phyloP scores from a whole-genome alignment of 768 basidiomycete species.

The Pulveroboletus sp. region DNA sequence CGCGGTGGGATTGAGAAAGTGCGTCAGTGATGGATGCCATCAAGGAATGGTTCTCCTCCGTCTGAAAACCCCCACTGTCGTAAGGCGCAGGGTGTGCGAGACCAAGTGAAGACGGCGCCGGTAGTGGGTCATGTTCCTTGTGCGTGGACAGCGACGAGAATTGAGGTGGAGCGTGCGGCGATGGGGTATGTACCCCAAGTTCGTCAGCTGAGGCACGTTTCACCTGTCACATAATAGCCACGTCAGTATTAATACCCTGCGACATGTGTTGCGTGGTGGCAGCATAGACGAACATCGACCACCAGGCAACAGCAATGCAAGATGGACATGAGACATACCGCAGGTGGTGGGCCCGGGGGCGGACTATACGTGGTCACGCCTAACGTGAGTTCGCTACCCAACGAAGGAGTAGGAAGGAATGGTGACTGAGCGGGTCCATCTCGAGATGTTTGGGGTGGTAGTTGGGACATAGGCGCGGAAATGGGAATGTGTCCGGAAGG shows the following conservation, averaged over 20 bases:
- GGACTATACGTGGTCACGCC: conserved; percentile 9
- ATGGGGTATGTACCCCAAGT: conserved; percentile 18
- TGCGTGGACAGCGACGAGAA: conserved; percentile 64
- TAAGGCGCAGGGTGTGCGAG: conserved; percentile 7
- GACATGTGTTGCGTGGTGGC: conserved; percentile 11
- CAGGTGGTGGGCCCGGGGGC: conserved; percentile 10
- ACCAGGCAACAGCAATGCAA: conserved; percentile 20
- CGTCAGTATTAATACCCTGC: conserved; percentile 11
- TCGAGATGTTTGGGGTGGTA: neutral
- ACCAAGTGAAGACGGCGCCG: conserved; percentile 9
- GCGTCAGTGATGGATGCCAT: conserved; percentile 39
- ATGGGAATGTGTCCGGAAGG: conserved; percentile 23
- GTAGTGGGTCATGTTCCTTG: conserved; percentile 34
- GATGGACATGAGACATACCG: conserved; percentile 15
- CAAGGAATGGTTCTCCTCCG: conserved; percentile 31
- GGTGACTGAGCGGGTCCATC: conserved; percentile 7
- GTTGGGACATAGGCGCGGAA: conserved; percentile 3
- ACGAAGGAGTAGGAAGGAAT: conserved; percentile 32
- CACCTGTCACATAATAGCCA: conserved; percentile 6
- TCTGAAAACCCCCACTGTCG: conserved; percentile 5
- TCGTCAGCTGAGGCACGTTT: conserved; percentile 26
- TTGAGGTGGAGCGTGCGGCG: conserved; percentile 22
- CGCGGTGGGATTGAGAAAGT: conserved; percentile 26
- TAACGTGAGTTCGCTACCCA: conserved; percentile 30
- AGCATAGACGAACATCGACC: conserved; percentile 9